Evolutionary conservation across 2,329 filamentous ascomycete species (phyloP), one percentile per base, ranked within the genome.

Genomic region (Madurella mycetomatis): DNA sequence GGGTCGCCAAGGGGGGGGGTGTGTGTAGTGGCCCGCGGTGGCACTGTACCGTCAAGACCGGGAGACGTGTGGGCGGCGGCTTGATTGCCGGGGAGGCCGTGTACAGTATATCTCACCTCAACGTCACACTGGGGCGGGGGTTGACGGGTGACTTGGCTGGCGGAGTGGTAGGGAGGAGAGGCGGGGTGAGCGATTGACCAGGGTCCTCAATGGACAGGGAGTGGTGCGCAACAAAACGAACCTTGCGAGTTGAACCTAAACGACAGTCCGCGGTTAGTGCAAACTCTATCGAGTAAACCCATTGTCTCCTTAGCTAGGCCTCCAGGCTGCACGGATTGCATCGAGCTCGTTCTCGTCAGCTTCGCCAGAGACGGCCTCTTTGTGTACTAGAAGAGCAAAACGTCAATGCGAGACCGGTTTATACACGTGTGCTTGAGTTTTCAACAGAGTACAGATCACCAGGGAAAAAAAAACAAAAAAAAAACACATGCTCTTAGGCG

Each of bases 61-160:
- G 50, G 56, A 57, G 59, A 57, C 49, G 59, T 59, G 56, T 54
- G 59, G 49, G 53, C 25, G 7, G 25, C 25, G 25, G 25, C 25
- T 25, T 25, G 25, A 25, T 25, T 25, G 25, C 25, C 25, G 32
- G 46, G 39, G 30, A 51, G 54, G 42, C 42, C 45, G 50, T 42
- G 49, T 45, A 53, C 56, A 48, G 34, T 37, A 37, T 37, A 5
- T 37, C 25, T 47, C 53, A 47, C 51, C 54, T 41, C 51, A 55
- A 56, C 40, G 55, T 60, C 41, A 53, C 55, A 60, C 58, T 47
- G 45, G 44, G 49, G 50, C 56, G 48, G 52, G 52, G 50, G 49
- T 43, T 45, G 50, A 51, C 41, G 40, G 25, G 49, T 49, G 47
- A 41, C 49, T 9, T 46, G 40, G 45, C 41, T 52, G 47, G 48